Conservation (phyloP, 257 asterid genomes). For the Solanum dulcamara region DNA sequence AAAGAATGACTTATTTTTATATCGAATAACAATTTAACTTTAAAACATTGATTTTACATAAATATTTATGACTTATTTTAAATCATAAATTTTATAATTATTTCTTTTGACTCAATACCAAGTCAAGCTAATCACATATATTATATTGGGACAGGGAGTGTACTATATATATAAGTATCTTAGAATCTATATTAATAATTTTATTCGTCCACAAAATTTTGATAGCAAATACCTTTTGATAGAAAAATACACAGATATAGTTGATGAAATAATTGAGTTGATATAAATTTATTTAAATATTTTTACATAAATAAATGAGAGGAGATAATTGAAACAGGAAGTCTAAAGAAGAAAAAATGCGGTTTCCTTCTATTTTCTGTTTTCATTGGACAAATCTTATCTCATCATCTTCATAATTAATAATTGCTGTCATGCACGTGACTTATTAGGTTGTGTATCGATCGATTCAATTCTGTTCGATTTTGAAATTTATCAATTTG, state of each 20-base stretch:
- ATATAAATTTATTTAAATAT: too few relatives aligned
- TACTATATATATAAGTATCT: too few relatives aligned
- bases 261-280: background rate
- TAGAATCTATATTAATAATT: background rate
- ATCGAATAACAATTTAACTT: too few relatives aligned
- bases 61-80: background rate
- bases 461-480: accelerated
- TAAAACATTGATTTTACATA: too few relatives aligned
- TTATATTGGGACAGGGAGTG: too few relatives aligned
- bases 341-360: conserved; percentile 5
- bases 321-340: conserved; percentile 50
- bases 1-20: too few relatives aligned
- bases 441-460: too few relatives aligned
- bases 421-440: conserved; percentile 21
- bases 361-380: background rate
- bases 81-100: too few relatives aligned
- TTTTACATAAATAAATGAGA: conserved; percentile 10
- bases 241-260: background rate
- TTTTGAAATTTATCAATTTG: too few relatives aligned
- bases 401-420: conserved; percentile 3
- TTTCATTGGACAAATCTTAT: conserved; percentile 24
- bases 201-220: background rate
- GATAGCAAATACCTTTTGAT: background rate
- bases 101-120: too few relatives aligned
- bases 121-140: too few relatives aligned